These are phyloP conservation scores for Calonectria naviculata DNA, from an alignment of 2,329 filamentous ascomycete species.

Conservation along the genomic window DNA sequence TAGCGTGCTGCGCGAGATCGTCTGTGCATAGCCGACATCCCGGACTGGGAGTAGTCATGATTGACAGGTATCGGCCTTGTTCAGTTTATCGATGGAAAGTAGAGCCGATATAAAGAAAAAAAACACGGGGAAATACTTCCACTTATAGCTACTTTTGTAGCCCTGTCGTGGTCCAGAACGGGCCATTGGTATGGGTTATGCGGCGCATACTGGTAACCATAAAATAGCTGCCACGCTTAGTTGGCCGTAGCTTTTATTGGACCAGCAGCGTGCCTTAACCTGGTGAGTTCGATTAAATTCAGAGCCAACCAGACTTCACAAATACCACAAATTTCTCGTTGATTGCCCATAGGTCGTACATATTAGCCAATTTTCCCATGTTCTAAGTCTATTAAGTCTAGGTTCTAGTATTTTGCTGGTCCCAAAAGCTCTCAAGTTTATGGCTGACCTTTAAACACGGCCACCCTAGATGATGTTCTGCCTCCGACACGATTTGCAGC, in stretches of 20 bases:
- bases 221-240: no score
- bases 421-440: not conserved
- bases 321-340: not conserved
- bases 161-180: no score
- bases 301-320: not conserved
- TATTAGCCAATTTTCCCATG: not conserved
- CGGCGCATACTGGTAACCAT: no score
- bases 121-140: no score
- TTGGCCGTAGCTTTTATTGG: no score
- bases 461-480: slow-evolving; percentile 1
- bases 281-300: no score
- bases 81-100: no score
- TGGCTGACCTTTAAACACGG: slow-evolving; percentile 8
- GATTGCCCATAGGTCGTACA: not conserved
- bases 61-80: not conserved
- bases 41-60: not conserved
- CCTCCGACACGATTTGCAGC: not conserved
- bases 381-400: not conserved
- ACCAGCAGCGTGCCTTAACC: no score
- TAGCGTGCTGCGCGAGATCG: not conserved
- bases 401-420: not conserved
- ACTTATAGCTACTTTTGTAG: no score
- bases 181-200: no score
- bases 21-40: not conserved
- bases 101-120: no score